Evolutionary conservation across 805 yeast genomes (phyloP), one percentile per base, ranked within the genome.

Genomic region (Kuraishia ogatae): DNA sequence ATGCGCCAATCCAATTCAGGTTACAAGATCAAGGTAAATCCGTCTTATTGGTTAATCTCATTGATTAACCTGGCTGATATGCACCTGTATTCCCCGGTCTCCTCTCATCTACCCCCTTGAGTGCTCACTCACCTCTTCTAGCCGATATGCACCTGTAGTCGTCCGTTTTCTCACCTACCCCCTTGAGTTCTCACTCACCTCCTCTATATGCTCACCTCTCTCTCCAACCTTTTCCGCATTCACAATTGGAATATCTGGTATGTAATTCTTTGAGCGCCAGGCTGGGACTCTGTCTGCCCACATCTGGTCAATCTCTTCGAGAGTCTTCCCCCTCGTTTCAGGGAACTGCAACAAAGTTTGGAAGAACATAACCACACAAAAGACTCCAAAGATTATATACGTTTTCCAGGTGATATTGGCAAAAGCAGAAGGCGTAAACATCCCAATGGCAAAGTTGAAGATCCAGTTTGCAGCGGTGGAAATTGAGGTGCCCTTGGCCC

Each of bases 391-490:
- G 57, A 83, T 75, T 55, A 76, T 68, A 64, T 81, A 83, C n/a
- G 85, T 78, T 64, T 74, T 78, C 85, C 86, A 82, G 49, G 78
- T 73, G 55, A 83, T 79, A 64, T 78, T 78, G 57, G 71, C 67
- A 68, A 82, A 79, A 1, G 82, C 74, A 15, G 62, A 58, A 19
- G 91, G 90, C 15, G 83, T 78, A 64, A 76, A 79, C 80, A 80
- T 78, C 53, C 86, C 88, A 64, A 84, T 81, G 2, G 77, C 81
- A 63, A 84, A 84, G 69, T 85, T 86, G 67, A 78, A 82, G 43
- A 83, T 65, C 92, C 92, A 86, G 69, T 86, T 86, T 43, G 87
- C 77, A 15, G 90, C 84, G 2, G 85, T 83, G 6, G 86, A 75
- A 52, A 84, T 65, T 6, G 89, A 79, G 54, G 82, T 77, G 39